Base-by-base conservation (phyloP, 352 stramenopile species). In the Phytophthora pluvialis region DNA sequence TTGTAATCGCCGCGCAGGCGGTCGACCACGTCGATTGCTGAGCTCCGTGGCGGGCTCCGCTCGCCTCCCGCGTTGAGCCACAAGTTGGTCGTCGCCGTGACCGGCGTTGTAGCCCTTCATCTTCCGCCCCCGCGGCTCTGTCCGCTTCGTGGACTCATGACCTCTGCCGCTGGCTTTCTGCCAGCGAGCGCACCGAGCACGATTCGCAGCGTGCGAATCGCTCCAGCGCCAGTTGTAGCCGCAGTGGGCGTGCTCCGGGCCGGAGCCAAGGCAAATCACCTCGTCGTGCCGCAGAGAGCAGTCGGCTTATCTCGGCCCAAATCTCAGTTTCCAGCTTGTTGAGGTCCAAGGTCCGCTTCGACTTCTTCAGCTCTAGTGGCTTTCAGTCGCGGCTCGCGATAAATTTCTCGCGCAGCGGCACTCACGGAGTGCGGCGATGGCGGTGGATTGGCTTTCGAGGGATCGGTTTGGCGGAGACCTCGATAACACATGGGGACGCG, bases 21-120 rank as follows among this genome's bases (percentile, higher is more conserved):
- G 33, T 49, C 51, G 58, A 64, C 52, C 44, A 64, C 43, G 15
- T 32, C 32, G 58, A 60, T 68, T 68, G 64, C 64, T 69, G 59
- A 66, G 60, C 43, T 43, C 46, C 15, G 5, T 52, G 59, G 40
- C 45, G 25, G 31, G 47, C 16, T 39, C 54, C 31, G n/a, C 15
- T 50, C 11, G 46, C 10, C 21, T 26, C 32, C 43, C 38, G 32
- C 18, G 16, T 42, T 31, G 50, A 45, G 38, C 61, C 60, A 75
- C 67, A 71, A 71, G 48, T 38, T 67, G 43, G 28, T 54, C 28
- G 29, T 44, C 21, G 48, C 39, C 13, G 67, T 59, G 52, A 70
- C 60, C 40, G 62, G 46, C 62, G 49, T 58, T 75, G 61, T 50
- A 67, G 61, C 55, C 64, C n/a, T 70, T 75, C 39, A 67, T 75